These are phyloP conservation scores for Suhomyces terraborum DNA, from an alignment of 1,139 yeast species.

Conservation along the genomic window DNA sequence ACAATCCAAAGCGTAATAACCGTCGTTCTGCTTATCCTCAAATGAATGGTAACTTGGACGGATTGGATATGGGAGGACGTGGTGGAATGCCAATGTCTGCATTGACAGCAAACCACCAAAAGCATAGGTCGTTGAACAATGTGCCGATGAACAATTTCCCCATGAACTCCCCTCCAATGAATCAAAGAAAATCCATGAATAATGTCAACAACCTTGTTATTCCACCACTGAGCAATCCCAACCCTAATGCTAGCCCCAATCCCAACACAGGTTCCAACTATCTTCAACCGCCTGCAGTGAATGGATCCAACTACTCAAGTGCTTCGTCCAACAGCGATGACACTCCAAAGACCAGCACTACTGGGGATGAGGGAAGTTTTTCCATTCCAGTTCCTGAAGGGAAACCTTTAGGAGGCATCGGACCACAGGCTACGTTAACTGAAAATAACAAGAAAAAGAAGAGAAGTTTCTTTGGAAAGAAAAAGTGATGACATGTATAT, in stretches of 20 bases:
- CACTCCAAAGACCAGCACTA: slow-evolving; percentile 30
- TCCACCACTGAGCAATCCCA: slow-evolving; percentile 8
- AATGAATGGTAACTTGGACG: slow-evolving; percentile 35
- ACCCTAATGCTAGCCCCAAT: no score
- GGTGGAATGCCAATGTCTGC: slow-evolving; percentile 50
- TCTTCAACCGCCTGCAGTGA: slow-evolving; percentile 33
- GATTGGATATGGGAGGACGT: slow-evolving; percentile 50
- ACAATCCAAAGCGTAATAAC: slow-evolving; percentile 33
- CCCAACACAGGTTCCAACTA: no score
- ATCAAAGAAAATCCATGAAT: slow-evolving; percentile 22
- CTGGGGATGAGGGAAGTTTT: slow-evolving; percentile 19
- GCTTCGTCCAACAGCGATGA: slow-evolving; percentile 34
- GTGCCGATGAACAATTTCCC: slow-evolving; percentile 10
- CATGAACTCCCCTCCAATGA: slow-evolving; percentile 17
- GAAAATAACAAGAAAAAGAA: slow-evolving; percentile 36
- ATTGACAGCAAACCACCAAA: slow-evolving; percentile 13
- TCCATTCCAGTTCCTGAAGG: slow-evolving; percentile 25
- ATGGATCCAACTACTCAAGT: slow-evolving; percentile 29
- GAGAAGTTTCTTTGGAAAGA: slow-evolving; percentile 39
- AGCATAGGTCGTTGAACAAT: slow-evolving; percentile 20
- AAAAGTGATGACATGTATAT: slow-evolving; percentile 14
- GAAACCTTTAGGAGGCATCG: slow-evolving; percentile 42
- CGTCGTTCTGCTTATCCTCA: slow-evolving; percentile 42
- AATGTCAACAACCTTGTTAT: slow-evolving; percentile 13
- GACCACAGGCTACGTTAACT: slow-evolving; percentile 18